A percentile compares a stretch with the other conserved stretches of the same genome.
Conservation (phyloP, 1,284 basidiomycete species). For the Sphaerobolus stellatus region DNA sequence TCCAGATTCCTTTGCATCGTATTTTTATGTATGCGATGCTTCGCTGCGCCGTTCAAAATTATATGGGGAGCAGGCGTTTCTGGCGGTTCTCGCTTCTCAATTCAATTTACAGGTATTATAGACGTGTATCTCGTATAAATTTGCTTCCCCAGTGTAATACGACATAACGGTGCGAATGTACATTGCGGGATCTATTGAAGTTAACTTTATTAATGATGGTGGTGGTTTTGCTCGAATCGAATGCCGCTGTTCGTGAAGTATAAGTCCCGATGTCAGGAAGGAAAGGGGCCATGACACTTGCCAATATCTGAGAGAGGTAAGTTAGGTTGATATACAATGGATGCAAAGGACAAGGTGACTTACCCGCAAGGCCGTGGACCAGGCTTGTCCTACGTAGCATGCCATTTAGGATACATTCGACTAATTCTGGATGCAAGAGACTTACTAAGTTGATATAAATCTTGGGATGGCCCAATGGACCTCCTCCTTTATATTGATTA, state of each 20-base stretch:
- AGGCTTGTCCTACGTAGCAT: slow-evolving; percentile 60
- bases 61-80: slow-evolving; percentile 1
- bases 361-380: slow-evolving; percentile 80
- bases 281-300: slow-evolving; percentile 40
- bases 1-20: slow-evolving; percentile 22
- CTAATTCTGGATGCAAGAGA: slow-evolving; percentile 9
- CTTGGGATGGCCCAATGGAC: slow-evolving; percentile 95
- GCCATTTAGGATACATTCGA: too few species aligned
- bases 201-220: slow-evolving; percentile 6
- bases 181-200: neutral
- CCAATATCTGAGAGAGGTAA: slow-evolving; percentile 68
- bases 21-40: slow-evolving; percentile 14
- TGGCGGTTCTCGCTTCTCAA: neutral
- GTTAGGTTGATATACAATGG: slow-evolving; percentile 12
- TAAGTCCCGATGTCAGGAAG: neutral
- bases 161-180: neutral
- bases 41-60: slow-evolving; percentile 2
- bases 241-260: slow-evolving; percentile 59
- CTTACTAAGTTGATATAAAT: slow-evolving; percentile 92
- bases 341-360: slow-evolving; percentile 24
- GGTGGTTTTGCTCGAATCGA: slow-evolving; percentile 66
- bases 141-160: slow-evolving; percentile 8
- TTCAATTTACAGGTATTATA: slow-evolving; percentile 9
- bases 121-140: too few species aligned
- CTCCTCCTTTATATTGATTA: slow-evolving; percentile 63